A percentile compares a stretch with the other conserved stretches of the same genome.
phyloP scores from a whole-genome alignment of 2,329 filamentous ascomycete genomes.

The Zymoseptoria tritici region DNA sequence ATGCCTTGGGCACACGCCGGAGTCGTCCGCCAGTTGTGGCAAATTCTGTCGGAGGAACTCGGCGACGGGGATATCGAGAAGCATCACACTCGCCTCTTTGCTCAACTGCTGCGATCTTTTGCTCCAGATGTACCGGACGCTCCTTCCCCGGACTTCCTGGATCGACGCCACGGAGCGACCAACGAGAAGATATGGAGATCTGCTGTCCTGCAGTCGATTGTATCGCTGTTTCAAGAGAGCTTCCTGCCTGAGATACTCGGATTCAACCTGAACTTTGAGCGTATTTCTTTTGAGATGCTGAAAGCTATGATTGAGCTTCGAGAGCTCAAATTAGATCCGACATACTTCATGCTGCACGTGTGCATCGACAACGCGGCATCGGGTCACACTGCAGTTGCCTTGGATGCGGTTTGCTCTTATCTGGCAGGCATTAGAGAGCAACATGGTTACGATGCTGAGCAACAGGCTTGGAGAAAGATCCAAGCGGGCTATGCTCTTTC shows the following conservation, averaged over 20 bases:
- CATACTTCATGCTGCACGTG: constrained; percentile 47
- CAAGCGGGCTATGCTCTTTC: no score
- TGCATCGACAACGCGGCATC: constrained; percentile 45
- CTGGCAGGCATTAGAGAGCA: no score
- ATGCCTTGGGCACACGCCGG: background rate
- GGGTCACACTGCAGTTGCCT: constrained; percentile 44
- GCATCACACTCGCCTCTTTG: constrained; percentile 39
- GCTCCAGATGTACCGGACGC: constrained; percentile 28
- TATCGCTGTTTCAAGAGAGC: constrained; percentile 43
- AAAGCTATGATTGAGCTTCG: constrained; percentile 17
- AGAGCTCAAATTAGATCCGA: constrained; percentile 34
- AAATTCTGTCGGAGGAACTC: constrained; percentile 44
- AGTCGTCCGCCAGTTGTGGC: background rate
- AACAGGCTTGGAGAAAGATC: no score
- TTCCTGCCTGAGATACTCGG: constrained; percentile 46
- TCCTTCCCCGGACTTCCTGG: constrained; percentile 26
- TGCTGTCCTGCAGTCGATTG: constrained; percentile 39
- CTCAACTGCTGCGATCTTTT: constrained; percentile 28
- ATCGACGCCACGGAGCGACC: no score
- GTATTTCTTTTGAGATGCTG: constrained; percentile 35
- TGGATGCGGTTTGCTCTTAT: no score
- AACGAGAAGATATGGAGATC: constrained; percentile 27
- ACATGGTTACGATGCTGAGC: no score
- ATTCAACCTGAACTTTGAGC: constrained; percentile 46
- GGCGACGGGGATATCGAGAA: constrained; percentile 43